Evolutionary conservation across 1,139 yeast genomes (phyloP).

Genomic region (Candida sanyaensis): DNA sequence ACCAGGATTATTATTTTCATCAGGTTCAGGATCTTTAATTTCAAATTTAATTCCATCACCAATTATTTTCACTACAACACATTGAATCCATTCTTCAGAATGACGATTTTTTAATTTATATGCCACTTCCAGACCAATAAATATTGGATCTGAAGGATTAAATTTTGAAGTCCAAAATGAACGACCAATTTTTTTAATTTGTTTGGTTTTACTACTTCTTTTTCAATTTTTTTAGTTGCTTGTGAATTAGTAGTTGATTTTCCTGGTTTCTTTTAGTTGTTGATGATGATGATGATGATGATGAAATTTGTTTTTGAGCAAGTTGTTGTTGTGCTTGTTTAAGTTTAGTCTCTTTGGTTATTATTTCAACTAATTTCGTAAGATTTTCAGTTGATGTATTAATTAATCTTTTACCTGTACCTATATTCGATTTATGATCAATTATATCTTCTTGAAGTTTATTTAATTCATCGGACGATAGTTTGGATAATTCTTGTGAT

Average conservation of each 20-base stretch:
- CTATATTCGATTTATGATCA: constrained; percentile 59
- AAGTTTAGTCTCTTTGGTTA: constrained; percentile 6
- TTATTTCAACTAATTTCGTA: constrained; percentile 29
- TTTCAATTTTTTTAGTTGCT: background rate
- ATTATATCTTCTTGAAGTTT: constrained; percentile 40
- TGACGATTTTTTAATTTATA: constrained; percentile 71
- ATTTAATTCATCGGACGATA: constrained; percentile 34
- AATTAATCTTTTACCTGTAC: constrained; percentile 52
- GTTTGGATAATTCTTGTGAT: constrained; percentile 16
- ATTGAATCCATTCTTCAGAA: constrained; percentile 93
- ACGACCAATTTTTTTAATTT: constrained; percentile 36
- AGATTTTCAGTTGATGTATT: constrained; percentile 44
- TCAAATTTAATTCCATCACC: constrained; percentile 81
- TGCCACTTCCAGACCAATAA: constrained; percentile 84
- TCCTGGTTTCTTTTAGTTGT: constrained; percentile 9
- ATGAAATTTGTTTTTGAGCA: constrained; percentile 4
- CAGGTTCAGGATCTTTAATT: constrained; percentile 97
- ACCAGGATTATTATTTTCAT: constrained; percentile 88
- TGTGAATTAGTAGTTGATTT: background rate
- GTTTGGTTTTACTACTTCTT: constrained; percentile 3
- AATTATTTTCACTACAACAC: constrained; percentile 78
- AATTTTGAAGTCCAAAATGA: constrained; percentile 45
- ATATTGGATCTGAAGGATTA: constrained; percentile 63
- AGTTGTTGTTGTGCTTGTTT: constrained; percentile 11
- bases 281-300: background rate